Conservation (phyloP, 768 basidiomycete species). For the Lentinula sp. region DNA sequence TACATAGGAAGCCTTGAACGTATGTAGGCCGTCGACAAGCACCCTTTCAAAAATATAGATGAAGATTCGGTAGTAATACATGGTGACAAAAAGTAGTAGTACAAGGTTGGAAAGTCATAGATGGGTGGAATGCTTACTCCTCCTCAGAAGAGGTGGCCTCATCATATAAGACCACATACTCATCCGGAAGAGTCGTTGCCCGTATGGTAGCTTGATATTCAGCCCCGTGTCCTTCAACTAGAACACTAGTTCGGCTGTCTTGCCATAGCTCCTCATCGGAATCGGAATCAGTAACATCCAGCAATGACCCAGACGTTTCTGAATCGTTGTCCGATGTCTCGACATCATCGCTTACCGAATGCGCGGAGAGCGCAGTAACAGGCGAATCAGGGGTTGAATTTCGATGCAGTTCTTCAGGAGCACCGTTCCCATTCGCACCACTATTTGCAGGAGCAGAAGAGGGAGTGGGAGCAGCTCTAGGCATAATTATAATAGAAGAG, state of each 20-base stretch:
- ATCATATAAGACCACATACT: slow-evolving; percentile 73
- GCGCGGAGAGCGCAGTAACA: slow-evolving; percentile 5
- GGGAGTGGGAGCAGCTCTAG: slow-evolving; percentile 26
- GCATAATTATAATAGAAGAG: slow-evolving; percentile 69
- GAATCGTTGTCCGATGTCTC: slow-evolving; percentile 34
- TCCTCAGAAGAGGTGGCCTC: slow-evolving; percentile 49
- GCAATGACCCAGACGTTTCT: slow-evolving; percentile 48
- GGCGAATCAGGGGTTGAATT: slow-evolving; percentile 7
- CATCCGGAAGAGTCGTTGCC: slow-evolving; percentile 29
- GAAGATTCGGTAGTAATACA: background rate
- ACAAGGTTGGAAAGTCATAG: background rate
- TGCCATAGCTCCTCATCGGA: slow-evolving; percentile 52
- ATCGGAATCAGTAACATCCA: slow-evolving; percentile 51
- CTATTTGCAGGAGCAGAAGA: background rate
- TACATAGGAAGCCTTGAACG: too few relatives aligned
- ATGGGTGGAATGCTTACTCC: slow-evolving; percentile 21
- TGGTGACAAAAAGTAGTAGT: background rate
- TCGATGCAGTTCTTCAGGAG: background rate
- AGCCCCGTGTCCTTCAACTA: slow-evolving; percentile 8
- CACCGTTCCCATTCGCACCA: background rate
- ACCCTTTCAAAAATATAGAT: too few relatives aligned
- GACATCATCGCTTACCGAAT: background rate
- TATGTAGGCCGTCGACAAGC: too few relatives aligned
- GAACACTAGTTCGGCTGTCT: slow-evolving; percentile 41
- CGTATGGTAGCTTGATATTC: slow-evolving; percentile 12